These are phyloP conservation scores for Xylaria sp. DNA, from an alignment of 2,329 filamentous ascomycete species.

Conservation along the genomic window DNA sequence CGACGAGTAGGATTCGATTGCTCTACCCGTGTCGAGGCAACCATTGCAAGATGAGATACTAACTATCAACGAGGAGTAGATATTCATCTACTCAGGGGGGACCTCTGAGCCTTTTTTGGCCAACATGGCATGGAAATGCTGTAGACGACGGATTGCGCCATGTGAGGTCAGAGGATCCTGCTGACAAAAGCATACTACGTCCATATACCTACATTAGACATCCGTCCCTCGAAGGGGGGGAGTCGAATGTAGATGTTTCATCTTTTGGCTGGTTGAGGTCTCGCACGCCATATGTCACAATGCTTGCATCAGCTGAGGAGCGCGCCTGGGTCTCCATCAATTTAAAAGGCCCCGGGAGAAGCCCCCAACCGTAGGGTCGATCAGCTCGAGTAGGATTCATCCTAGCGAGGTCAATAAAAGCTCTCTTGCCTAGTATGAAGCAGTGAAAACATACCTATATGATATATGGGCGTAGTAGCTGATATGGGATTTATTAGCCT, in stretches of 20 bases:
- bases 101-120: neutral
- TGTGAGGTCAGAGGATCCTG: conserved; percentile 36
- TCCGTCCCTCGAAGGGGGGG: neutral
- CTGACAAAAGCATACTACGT: conserved; percentile 32
- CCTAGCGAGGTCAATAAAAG: conserved; percentile 9
- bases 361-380: neutral
- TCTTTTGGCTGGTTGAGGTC: conserved; percentile 27
- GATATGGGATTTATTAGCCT: neutral
- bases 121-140: conserved; percentile 10
- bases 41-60: conserved; percentile 14
- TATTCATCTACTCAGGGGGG: neutral
- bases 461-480: neutral
- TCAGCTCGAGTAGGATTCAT: neutral
- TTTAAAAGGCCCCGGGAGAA: conserved; percentile 1
- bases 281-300: conserved; percentile 40
- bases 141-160: conserved; percentile 36
- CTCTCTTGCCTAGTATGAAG: neutral
- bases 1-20: neutral
- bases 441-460: neutral
- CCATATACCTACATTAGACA: neutral
- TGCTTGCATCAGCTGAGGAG: conserved; percentile 35
- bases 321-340: neutral
- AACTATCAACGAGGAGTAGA: neutral
- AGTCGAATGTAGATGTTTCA: conserved; percentile 30
- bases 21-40: neutral